Evolutionary conservation across 2,329 filamentous ascomycete genomes (phyloP), one percentile per base, ranked within the genome.

Genomic region (Aspergillus sp.): DNA sequence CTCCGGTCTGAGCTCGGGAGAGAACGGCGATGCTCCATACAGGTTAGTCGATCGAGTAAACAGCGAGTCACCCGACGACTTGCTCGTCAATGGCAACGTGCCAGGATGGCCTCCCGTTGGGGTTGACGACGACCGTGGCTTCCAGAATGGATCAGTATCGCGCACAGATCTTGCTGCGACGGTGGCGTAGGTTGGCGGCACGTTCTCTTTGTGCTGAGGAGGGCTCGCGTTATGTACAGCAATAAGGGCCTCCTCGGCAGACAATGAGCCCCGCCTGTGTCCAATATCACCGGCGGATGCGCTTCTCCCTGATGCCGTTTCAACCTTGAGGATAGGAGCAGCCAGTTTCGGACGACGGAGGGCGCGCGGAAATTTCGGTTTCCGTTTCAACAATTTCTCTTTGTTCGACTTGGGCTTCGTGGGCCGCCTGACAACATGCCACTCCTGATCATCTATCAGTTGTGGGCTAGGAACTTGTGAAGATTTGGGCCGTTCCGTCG

Each of bases 171-270:
- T 60, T 7, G 66, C 62, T 9, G 65, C 64, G 14, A 74, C 58
- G 42, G 58, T 65, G 1, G 70, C 70, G 60, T 71, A 74, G 0
- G 67, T 70, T 13, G 62, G 66, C 3, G 62, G 66, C 2, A 55
- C 41, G 30, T 70, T 71, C 43, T 67, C 66, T 41, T 68, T 61
- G 17, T 62, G 52, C 30, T 64, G 59, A 3, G 68, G 61, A n/a
- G 68, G 66, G 48, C 67, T 75, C 5, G 62, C 62, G 32, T 65
- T 63, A 41, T 74, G 72, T 14, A 76, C 66, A 1, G 72, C 66
- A 5, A 69, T 62, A 5, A 77, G 59, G 13, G 70, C 66, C 50
- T 66, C 65, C 26, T 72, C 68, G 3, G 74, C 75, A 3, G 73
- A 75, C 51, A 57, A 51, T 4, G 65, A 64, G 49, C 50, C 64